Evolutionary conservation across 2,329 filamentous ascomycete genomes (phyloP), one percentile per base, ranked within the genome.

Genomic region (Xylaria polymorpha): DNA sequence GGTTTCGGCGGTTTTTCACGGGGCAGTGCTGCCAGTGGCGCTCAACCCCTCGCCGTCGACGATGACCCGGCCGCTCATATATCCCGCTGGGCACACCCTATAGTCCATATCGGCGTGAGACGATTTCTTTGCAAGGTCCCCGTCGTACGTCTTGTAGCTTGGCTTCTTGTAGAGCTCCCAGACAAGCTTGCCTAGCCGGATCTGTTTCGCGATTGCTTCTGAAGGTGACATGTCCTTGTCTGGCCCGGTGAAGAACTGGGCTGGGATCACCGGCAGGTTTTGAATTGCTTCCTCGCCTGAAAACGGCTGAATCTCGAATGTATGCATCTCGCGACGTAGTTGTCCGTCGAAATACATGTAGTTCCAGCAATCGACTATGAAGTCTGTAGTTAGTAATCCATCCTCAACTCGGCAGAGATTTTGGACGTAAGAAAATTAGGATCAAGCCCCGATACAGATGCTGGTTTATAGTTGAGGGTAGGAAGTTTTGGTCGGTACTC

Each of bases 91-190:
- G n/a, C 59, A 67, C n/a, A 70, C 70, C 10, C 74, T 70, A 60
- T 77, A 74, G 43, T 74, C 73, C 73, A 69, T 71, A 22, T 73
- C 71, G 32, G 67, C 66, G 0, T 74, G 58, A 2, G 72, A 50
- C 5, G 74, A 73, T 3, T 74, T 77, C 57, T 78, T 78, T 32
- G 81, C 80, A 5, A 85, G 75, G 20, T 75, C 75, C 3, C 83
- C 84, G 12, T 84, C 80, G 20, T 85, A 84, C 7, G 83, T 79
- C 79, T 83, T 85, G 68, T 85, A 85, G 0, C 77, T 80, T 0
- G 83, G 83, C 10, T 78, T 77, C 71, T 85, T 81, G 29, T 82
- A 77, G 7, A 86, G 79, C 18, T 84, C 81, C 84, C 84, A 86
- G 75, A 81, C 83, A n/a, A 79, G 57, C 73, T 78, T 82, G 9